These are phyloP conservation scores for Neotropicomus parvogracilis DNA, from an alignment of 1,284 basidiomycete species.

Conservation along the genomic window DNA sequence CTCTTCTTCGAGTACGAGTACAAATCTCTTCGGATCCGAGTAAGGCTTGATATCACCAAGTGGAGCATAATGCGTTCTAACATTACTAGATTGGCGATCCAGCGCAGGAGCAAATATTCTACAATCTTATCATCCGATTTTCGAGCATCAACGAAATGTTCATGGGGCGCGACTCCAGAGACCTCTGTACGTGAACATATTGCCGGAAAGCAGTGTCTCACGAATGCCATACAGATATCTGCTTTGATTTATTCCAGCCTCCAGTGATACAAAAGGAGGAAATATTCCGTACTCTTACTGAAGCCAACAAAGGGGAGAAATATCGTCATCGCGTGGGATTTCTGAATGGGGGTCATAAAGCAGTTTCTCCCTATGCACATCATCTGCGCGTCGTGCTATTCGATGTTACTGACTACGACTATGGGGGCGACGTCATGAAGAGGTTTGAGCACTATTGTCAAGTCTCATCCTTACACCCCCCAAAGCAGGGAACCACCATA, in stretches of 20 bases:
- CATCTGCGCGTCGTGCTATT: conserved; percentile 59
- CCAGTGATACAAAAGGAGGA: conserved; percentile 58
- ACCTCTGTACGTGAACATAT: conserved; percentile 35
- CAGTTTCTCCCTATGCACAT: conserved; percentile 60
- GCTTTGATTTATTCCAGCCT: conserved; percentile 60
- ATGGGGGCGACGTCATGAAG: conserved; percentile 39
- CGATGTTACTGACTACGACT: conserved; percentile 34
- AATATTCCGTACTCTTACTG: conserved; percentile 50
- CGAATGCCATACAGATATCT: conserved; percentile 44
- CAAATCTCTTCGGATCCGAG: conserved; percentile 58
- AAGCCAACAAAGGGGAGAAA: conserved; percentile 39
- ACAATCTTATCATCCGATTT: conserved; percentile 53
- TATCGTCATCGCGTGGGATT: conserved; percentile 52
- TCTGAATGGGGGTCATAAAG: conserved; percentile 50
- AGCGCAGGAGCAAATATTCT: conserved; percentile 46
- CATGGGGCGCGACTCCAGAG: conserved; percentile 49
- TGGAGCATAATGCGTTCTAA: not conserved
- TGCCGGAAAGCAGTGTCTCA: conserved; percentile 8
- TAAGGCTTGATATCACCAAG: conserved; percentile 24
- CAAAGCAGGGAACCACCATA: conserved; percentile 36
- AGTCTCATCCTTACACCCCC: conserved; percentile 46
- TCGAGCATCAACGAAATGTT: conserved; percentile 57
- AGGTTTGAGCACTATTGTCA: conserved; percentile 51
- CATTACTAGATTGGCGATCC: conserved; percentile 50
- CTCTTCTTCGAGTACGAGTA: conserved; percentile 62